Conservation (phyloP, 352 stramenopile genomes). For the Phytophthora sojae region DNA sequence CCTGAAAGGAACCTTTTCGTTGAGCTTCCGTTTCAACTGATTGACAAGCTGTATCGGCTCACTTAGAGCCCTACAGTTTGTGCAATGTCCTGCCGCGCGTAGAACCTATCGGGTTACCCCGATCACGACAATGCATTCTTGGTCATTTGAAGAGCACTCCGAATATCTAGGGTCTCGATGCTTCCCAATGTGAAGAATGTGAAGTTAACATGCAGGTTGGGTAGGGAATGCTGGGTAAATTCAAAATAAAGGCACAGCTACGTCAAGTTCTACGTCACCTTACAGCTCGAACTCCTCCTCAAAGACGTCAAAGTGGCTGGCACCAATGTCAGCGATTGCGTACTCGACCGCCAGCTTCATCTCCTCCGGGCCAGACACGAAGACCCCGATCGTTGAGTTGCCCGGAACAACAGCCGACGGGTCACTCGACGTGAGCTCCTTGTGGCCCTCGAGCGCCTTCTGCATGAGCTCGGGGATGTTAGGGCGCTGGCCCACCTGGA, state of each 20-base stretch:
- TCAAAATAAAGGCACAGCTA: too few relatives aligned
- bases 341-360: slow-evolving; percentile 38
- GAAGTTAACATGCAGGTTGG: too few relatives aligned
- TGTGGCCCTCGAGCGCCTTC: slow-evolving; percentile 26
- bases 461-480: slow-evolving; percentile 43
- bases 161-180: too few relatives aligned
- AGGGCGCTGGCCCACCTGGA: slow-evolving; percentile 34
- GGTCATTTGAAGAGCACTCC: too few relatives aligned
- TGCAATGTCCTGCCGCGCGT: too few relatives aligned
- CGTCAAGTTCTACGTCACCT: not conserved
- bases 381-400: slow-evolving; percentile 42
- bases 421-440: slow-evolving; percentile 2
- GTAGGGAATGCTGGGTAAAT: too few relatives aligned
- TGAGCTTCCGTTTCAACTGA: not conserved
- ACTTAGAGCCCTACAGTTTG: not conserved
- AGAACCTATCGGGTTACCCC: too few relatives aligned
- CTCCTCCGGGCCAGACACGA: slow-evolving; percentile 46
- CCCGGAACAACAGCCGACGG: not conserved
- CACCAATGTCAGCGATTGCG: slow-evolving; percentile 27
- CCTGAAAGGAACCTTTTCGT: not conserved
- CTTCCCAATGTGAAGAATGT: too few relatives aligned
- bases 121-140: too few relatives aligned
- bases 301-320: slow-evolving; percentile 31
- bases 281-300: slow-evolving; percentile 44
- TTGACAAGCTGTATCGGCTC: not conserved